Base-by-base conservation (phyloP, 345 rosid species). In the Geranium brycei region DNA sequence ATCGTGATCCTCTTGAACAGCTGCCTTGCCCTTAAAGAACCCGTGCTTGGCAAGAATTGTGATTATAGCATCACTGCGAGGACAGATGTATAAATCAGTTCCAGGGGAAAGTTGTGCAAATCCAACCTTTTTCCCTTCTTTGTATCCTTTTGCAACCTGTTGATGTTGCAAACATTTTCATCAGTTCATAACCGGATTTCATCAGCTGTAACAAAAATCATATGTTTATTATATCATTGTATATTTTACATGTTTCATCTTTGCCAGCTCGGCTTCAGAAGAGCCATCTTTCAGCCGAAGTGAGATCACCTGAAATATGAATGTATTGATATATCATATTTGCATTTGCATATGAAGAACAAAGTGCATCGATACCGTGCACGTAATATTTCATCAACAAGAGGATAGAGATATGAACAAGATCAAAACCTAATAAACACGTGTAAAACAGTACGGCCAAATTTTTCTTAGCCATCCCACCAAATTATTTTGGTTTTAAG, bases 31-130 rank as follows among this genome's bases (percentile, higher is more conserved):
- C 64, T 76, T 76, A 66, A 76, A 72, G 71, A 76, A 72, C 15
- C 79, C 79, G 66, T 76, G 67, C 64, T 69, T 76, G 38, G 79
- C 79, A 63, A 76, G 74, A 62, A 72, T 62, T 58, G 79, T 72
- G 61, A 72, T 76, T 31, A 76, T 76, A 41, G 66, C 59, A 32
- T 76, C 69, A 64, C 66, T 76, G 31, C 62, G 64, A 69, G 76
- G 71, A 64, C 76, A 69, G 18, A 76, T 62, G 62, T 76, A 76
- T 47, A 76, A 73, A 63, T 76, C 76, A 69, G 63, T 58, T 5
- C 79, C 76, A 3, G 75, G 71, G 4, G 73, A 66, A 31, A 72
- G 58, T 63, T 66, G 63, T 61, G 68, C 79, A 60, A 72, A 35
- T 62, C 76, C 76, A 64, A 76, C 76, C 66, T 69, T 76, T 62